Conservation (phyloP, 768 basidiomycete species). For the Mycena metata region DNA sequence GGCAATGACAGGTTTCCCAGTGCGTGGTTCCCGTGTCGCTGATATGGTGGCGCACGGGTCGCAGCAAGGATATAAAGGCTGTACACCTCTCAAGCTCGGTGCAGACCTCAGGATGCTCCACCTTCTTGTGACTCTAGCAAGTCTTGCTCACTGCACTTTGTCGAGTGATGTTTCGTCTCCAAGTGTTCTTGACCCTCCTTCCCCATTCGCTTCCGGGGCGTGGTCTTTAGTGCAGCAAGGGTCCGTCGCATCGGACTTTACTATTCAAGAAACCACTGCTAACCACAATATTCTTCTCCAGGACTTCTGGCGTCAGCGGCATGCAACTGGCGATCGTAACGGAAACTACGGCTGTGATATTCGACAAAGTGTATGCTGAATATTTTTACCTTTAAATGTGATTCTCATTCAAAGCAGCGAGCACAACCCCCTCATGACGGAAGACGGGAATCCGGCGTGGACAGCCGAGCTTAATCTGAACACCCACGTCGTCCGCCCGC, state of each 20-base stretch:
- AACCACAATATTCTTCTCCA: constrained; percentile 20
- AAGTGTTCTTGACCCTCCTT: constrained; percentile 21
- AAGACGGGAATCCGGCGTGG: constrained; percentile 58
- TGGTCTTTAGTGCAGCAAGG: constrained; percentile 28
- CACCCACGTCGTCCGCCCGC: constrained; percentile 52
- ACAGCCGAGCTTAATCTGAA: constrained; percentile 57
- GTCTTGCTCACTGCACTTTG: constrained; percentile 13
- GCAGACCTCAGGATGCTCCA: constrained; percentile 16
- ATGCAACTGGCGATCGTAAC: constrained; percentile 37
- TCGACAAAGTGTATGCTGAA: constrained; percentile 41
- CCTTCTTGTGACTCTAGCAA: constrained; percentile 24
- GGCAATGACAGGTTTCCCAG: constrained; percentile 5
- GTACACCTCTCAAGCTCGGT: constrained; percentile 16
- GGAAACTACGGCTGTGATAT: constrained; percentile 40
- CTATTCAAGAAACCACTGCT: constrained; percentile 4
- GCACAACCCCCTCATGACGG: constrained; percentile 56
- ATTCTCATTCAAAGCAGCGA: constrained; percentile 37
- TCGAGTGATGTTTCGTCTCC: constrained; percentile 23
- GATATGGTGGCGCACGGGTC: neutral
- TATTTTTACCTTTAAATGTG: constrained; percentile 11
- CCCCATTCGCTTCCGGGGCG: constrained; percentile 22
- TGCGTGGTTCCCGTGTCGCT: constrained; percentile 1
- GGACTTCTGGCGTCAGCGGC: constrained; percentile 41
- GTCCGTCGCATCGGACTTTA: constrained; percentile 10
- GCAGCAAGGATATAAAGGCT: too few species aligned